Evolutionary conservation across 352 stramenopile genomes (phyloP), one percentile per base, ranked within the genome.

Genomic region (Phytophthora cajani): DNA sequence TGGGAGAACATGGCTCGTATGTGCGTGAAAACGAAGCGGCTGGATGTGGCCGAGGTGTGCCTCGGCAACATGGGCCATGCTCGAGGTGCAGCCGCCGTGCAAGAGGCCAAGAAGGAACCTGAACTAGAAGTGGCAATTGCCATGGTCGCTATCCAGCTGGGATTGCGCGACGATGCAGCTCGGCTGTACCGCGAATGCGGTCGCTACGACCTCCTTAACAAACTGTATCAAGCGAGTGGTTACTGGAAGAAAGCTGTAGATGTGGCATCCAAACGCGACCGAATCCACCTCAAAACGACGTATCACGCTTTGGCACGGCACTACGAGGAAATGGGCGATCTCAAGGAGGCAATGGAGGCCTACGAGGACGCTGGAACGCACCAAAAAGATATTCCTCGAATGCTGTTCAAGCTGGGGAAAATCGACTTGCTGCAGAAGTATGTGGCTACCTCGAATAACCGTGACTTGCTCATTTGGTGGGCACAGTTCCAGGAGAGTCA

Each of bases 1-100:
- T 99, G 96, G 96, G 90, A 98, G 58, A 99, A 98, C 72, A 98
- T 99, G 91, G 95, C 94, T 17, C 89, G 97, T 54, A 99, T 98
- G 88, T 99, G 96, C 72, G 93, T 99, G 58, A 98, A 98, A 74
- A 98, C 93, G 30, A 98, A 97, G 73, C 87, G 95, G 0, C 79
- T 98, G 17, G 96, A 99, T 69, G 92, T 99, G 4, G 93, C 94
- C 2, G 88, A 99, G 72, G 87, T 98, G 10, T 99, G 96, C 69
- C 79, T 99, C 3, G 89, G 89, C 2, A 98, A 98, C 69, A 99
- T 98, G 95, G 93, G 93, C 6, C 91, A 98, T 58, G 89, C 88
- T 7, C 82, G 96, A 19, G 96, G 96, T 6, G 89, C 93, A 3
- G 87, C 87, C 12, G 95, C 95, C n/a, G 84, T 99, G 12, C 82